These are phyloP conservation scores for Daldinia sp. DNA, from an alignment of 2,329 filamentous ascomycete species.

Conservation along the genomic window DNA sequence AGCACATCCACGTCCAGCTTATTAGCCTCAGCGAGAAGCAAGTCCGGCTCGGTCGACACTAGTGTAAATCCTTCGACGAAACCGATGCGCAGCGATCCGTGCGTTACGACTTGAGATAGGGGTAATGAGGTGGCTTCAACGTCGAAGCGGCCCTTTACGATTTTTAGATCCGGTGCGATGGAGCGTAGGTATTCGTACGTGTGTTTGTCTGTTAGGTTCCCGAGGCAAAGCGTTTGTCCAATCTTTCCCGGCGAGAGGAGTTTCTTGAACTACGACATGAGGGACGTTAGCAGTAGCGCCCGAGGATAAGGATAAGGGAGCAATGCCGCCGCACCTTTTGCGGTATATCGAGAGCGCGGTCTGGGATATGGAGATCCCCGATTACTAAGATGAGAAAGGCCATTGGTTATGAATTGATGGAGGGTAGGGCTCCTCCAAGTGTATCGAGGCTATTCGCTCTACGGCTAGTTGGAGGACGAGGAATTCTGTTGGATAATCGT, in stretches of 20 bases:
- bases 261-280: slow-evolving; percentile 74
- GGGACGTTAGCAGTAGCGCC: slow-evolving; percentile 5
- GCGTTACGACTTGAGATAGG: slow-evolving; percentile 71
- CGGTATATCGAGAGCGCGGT: slow-evolving; percentile 89
- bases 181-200: slow-evolving; percentile 83
- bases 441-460: neutral
- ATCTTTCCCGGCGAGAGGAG: slow-evolving; percentile 86
- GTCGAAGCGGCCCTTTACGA: slow-evolving; percentile 73
- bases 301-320: slow-evolving; percentile 10
- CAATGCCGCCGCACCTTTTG: slow-evolving; percentile 71
- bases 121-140: slow-evolving; percentile 72
- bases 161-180: slow-evolving; percentile 76
- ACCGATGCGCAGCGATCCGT: slow-evolving; percentile 70
- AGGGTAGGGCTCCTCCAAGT: neutral
- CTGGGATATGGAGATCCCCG: slow-evolving; percentile 92
- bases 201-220: slow-evolving; percentile 80
- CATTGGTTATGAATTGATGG: slow-evolving; percentile 61
- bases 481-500: neutral
- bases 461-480: neutral
- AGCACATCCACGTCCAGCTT: slow-evolving; percentile 73
- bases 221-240: slow-evolving; percentile 80
- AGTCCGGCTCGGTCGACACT: slow-evolving; percentile 71
- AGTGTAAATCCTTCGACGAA: slow-evolving; percentile 75
- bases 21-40: slow-evolving; percentile 73
- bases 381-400: slow-evolving; percentile 91